Evolutionary conservation across 306 rosid genomes (phyloP).

Genomic region (Alnus rubra): DNA sequence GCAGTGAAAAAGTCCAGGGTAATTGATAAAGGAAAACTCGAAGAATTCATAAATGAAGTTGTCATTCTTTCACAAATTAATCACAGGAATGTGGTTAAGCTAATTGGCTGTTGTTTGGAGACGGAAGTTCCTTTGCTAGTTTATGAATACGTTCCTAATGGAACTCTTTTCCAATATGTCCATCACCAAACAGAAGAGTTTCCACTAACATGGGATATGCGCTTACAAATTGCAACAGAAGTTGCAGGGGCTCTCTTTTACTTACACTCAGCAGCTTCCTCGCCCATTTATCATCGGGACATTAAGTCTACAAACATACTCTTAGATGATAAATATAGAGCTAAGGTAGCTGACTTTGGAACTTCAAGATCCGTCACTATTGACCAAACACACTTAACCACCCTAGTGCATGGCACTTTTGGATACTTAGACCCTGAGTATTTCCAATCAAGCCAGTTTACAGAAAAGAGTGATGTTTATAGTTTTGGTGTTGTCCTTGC

Average conservation of each 20-base stretch:
- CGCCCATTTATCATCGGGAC: not conserved
- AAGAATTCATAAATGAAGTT: not conserved
- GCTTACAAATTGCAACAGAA: not conserved
- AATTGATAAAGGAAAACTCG: not conserved
- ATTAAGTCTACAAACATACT: slow-evolving; percentile 1
- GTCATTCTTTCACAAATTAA: not conserved
- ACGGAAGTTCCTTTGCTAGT: not conserved
- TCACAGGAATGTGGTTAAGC: not conserved
- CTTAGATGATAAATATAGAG: not conserved
- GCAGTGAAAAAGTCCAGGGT: not conserved
- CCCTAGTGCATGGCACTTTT: not conserved
- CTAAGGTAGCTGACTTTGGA: not conserved
- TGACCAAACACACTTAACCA: not conserved
- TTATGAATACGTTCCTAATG: not conserved
- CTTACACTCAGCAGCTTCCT: not conserved
- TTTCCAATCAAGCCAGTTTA: not conserved
- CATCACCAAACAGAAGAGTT: not conserved
- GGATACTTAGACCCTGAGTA: not conserved
- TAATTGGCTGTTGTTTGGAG: not conserved
- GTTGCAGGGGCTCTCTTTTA: not conserved
- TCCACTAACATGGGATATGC: not conserved
- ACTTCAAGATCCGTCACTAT: not conserved
- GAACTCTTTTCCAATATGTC: not conserved
- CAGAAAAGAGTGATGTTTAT: not conserved
- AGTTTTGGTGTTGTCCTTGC: not conserved